Base-by-base conservation (phyloP, 257 asterid genomes). In the Jaltomata sinuosa region DNA sequence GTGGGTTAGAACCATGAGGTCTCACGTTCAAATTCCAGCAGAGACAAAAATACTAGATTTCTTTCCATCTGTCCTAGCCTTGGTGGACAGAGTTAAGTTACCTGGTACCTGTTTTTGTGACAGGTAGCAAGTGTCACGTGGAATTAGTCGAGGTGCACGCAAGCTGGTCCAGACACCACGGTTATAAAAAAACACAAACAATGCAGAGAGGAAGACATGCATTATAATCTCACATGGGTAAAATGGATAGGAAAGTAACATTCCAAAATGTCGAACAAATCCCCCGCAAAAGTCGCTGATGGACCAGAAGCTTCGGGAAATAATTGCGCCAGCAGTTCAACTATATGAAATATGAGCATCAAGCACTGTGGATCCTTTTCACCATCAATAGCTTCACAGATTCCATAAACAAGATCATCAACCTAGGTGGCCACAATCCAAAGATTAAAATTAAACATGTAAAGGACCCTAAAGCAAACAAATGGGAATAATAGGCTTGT, bases 331-430 rank as follows among this genome's bases (percentile, higher is more conserved):
- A 94, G 93, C 53, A 83, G 81, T 89, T 93, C 94, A 88, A 94
- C 94, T 22, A 95, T 87, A 88, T 54, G 95, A 86, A 94, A 97
- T 67, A 93, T 87, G 76, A 87, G 86, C 90, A 91, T 84, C 87
- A 97, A 89, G 90, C 99, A 97, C 67, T 93, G 88, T 86, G 98
- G 99, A 90, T 97, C 98, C 88, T 89, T 95, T 85, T 95, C 99
- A 81, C 90, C 97, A 49, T 95, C 99, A 85, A 95, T 90, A 72
- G 97, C 92, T 89, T 89, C 98, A 92, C 95, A 91, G 87, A 93
- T 88, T 89, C 95, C 96, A 89, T 94, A 93, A 6, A 93, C 87
- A 85, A 97, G 90, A 67, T 85, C 69, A 84, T 90, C 97, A 82
- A 94, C 99, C 99, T 97, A 88, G 65, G 81, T 29, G n/a, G 79